Evolutionary conservation across 2,329 filamentous ascomycete genomes (phyloP).

Genomic region (Penicillium sp.): DNA sequence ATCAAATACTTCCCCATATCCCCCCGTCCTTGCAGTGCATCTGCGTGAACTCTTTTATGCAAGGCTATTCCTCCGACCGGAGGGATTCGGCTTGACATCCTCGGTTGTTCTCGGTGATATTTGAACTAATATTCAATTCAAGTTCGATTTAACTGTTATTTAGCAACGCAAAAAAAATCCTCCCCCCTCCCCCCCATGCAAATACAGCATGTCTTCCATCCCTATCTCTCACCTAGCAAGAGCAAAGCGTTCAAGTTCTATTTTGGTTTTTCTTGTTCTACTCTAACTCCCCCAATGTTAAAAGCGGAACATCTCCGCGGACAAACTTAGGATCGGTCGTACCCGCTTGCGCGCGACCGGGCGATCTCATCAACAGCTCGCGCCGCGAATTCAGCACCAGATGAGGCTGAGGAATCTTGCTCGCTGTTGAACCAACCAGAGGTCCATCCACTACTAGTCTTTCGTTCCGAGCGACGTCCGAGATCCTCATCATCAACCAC

Average conservation of each 20-base stretch:
- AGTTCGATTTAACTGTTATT: not conserved
- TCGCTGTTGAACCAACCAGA: constrained; percentile 35
- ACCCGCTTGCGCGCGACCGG: constrained; percentile 19
- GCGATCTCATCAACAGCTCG: constrained; percentile 29
- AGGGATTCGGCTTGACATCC: constrained; percentile 16
- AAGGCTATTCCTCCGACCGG: constrained; percentile 16
- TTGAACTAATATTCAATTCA: not conserved
- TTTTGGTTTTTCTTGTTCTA: constrained; percentile 7
- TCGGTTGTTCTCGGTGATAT: constrained; percentile 8
- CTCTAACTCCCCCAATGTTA: not conserved
- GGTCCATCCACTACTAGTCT: constrained; percentile 30
- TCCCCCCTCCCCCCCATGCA: not conserved
- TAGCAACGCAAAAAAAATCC: not conserved
- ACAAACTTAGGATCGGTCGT: constrained; percentile 21
- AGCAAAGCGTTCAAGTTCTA: constrained; percentile 1
- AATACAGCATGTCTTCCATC: not conserved
- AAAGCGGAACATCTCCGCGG: not conserved
- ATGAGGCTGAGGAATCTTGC: constrained; percentile 27
- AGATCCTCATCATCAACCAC: constrained; percentile 74
- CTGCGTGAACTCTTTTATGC: constrained; percentile 11
- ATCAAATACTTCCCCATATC: constrained; percentile 4
- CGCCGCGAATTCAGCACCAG: constrained; percentile 32
- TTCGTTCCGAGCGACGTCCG: constrained; percentile 29
- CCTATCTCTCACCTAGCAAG: constrained; percentile 1
- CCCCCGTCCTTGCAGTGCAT: constrained; percentile 22